phyloP scores from a whole-genome alignment of 441 rosid species.

The Jatropha podagrica region DNA sequence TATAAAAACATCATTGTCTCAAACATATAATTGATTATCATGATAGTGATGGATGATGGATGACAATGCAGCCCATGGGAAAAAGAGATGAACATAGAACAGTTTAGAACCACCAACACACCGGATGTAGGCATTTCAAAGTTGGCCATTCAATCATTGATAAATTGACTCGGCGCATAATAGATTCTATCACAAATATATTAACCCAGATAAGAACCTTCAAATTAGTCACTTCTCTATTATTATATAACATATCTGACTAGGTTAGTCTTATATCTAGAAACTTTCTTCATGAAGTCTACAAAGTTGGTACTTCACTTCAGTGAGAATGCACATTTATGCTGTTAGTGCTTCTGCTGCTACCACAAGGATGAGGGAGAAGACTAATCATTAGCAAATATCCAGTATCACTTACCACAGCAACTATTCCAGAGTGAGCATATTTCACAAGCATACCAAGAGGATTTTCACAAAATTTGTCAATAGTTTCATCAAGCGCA shows the following conservation, averaged over 20 bases:
- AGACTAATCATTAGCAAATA: slow-evolving; percentile 13
- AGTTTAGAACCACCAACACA: neutral
- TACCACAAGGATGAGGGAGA: slow-evolving; percentile 14
- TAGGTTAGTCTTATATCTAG: slow-evolving; percentile 1
- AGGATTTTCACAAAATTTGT: slow-evolving; percentile 51
- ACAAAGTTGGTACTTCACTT: slow-evolving; percentile 10
- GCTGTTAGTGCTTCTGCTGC: slow-evolving; percentile 2
- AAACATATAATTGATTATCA: neutral
- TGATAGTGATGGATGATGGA: neutral
- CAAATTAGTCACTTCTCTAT: neutral
- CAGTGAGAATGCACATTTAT: neutral
- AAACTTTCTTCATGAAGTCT: slow-evolving; percentile 11
- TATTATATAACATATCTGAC: neutral
- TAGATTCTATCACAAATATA: neutral
- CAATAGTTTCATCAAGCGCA: slow-evolving; percentile 89
- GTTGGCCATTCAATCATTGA: neutral
- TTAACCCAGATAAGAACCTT: neutral
- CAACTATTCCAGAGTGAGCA: slow-evolving; percentile 80
- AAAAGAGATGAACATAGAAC: neutral
- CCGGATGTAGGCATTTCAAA: neutral
- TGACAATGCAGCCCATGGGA: neutral
- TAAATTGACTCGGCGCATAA: neutral
- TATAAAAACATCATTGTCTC: neutral
- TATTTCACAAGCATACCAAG: slow-evolving; percentile 56
- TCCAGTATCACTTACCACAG: slow-evolving; percentile 61